A percentile compares a stretch with the other conserved stretches of the same genome.
Conservation (phyloP, 345 rosid genomes). For the Turnera subulata region DNA sequence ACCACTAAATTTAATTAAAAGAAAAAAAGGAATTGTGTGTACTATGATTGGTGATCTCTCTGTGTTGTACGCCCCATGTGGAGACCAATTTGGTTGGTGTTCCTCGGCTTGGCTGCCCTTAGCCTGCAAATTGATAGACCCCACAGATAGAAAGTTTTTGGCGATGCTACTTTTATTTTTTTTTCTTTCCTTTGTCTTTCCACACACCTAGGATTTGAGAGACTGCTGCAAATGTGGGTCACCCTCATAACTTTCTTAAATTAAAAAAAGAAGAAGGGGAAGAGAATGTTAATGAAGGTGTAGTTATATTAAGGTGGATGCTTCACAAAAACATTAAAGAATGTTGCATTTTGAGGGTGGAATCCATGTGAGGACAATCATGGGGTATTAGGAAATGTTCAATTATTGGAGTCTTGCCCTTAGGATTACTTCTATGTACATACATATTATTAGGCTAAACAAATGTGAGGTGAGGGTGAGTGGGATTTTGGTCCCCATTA, state of each 20-base stretch:
- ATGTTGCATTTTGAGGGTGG: constrained; percentile 26
- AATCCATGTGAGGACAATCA: constrained; percentile 50
- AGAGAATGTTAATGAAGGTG: constrained; percentile 8
- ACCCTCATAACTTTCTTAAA: not conserved
- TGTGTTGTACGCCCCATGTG: constrained; percentile 31
- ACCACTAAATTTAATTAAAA: not conserved
- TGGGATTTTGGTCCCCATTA: constrained; percentile 37
- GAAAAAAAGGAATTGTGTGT: not conserved
- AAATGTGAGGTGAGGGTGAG: constrained; percentile 11
- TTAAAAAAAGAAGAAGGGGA: not conserved
- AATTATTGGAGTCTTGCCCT: constrained; percentile 17
- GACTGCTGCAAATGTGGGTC: not conserved
- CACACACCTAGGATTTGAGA: constrained; percentile 5
- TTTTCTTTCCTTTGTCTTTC: not conserved
- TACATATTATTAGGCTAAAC: not conserved
- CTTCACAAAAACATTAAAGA: constrained; percentile 8
- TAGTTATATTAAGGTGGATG: constrained; percentile 13
- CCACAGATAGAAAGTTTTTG: constrained; percentile 8
- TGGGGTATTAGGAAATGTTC: constrained; percentile 12
- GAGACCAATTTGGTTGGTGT: constrained; percentile 38
- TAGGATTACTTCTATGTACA: constrained; percentile 13
- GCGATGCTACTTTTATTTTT: too few relatives aligned
- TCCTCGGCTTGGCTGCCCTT: constrained; percentile 33
- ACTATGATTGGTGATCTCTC: constrained; percentile 18
- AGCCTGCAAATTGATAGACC: not conserved